Conservation (phyloP, 768 basidiomycete species). For the Thelephora aurantiotincta region DNA sequence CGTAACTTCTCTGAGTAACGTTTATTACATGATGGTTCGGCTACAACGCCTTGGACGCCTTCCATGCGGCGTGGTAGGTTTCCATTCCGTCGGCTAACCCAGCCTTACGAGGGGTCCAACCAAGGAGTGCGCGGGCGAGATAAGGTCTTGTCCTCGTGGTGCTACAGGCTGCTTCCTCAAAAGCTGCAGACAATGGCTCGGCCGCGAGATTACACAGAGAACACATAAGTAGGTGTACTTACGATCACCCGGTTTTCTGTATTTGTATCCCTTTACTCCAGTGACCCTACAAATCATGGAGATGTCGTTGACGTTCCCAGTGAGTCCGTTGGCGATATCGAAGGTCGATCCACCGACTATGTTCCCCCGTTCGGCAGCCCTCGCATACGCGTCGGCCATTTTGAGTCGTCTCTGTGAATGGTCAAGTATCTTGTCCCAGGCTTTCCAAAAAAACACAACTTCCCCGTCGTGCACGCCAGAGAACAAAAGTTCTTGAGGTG, state of each 20-base stretch:
- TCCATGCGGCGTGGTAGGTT: slow-evolving; percentile 26
- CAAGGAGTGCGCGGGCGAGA: slow-evolving; percentile 25
- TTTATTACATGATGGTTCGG: not conserved
- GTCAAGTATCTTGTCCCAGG: slow-evolving; percentile 20
- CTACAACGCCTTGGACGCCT: slow-evolving; percentile 11
- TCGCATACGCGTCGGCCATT: slow-evolving; percentile 28
- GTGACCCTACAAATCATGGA: slow-evolving; percentile 23
- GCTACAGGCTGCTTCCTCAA: slow-evolving; percentile 20
- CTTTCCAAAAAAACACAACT: slow-evolving; percentile 20
- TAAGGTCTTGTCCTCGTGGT: slow-evolving; percentile 21
- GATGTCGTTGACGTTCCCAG: slow-evolving; percentile 18
- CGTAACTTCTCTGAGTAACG: no score
- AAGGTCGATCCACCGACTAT: slow-evolving; percentile 25
- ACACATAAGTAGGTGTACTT: slow-evolving; percentile 10
- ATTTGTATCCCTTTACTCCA: slow-evolving; percentile 22
- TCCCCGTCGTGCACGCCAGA: slow-evolving; percentile 15
- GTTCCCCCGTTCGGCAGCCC: slow-evolving; percentile 24
- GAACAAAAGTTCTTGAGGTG: slow-evolving; percentile 19
- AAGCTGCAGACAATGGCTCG: slow-evolving; percentile 13
- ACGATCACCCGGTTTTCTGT: slow-evolving; percentile 21
- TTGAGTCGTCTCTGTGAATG: slow-evolving; percentile 31
- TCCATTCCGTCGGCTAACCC: slow-evolving; percentile 29
- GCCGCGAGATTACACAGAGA: not conserved
- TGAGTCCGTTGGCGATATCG: slow-evolving; percentile 22
- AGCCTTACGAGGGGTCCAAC: slow-evolving; percentile 28